phyloP scores from a whole-genome alignment of 768 basidiomycete species.

The Rhizopogon rudus region DNA sequence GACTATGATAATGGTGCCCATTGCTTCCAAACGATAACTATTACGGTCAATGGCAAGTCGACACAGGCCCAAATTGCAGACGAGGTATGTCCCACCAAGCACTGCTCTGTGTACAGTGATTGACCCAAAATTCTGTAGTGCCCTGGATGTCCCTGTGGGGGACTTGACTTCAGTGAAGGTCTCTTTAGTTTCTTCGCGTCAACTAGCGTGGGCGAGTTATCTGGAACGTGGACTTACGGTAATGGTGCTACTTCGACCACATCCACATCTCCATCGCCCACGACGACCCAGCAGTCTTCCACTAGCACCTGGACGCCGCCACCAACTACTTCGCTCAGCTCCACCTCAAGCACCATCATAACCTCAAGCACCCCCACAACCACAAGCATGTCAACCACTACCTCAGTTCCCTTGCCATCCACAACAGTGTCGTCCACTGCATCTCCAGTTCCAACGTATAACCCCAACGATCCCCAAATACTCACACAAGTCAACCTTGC shows the following conservation, averaged over 20 bases:
- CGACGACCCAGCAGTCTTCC: slow-evolving; percentile 16
- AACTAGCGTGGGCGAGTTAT: slow-evolving; percentile 28
- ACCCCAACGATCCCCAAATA: slow-evolving; percentile 15
- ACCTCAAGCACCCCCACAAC: slow-evolving; percentile 12
- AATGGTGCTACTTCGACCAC: slow-evolving; percentile 12
- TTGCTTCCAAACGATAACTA: slow-evolving; percentile 42
- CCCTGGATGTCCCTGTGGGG: slow-evolving; percentile 30
- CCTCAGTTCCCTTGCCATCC: neutral
- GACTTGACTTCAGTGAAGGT: slow-evolving; percentile 41
- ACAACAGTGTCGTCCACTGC: slow-evolving; percentile 5
- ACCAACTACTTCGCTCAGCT: slow-evolving; percentile 4
- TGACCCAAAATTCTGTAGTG: slow-evolving; percentile 27
- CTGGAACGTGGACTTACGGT: slow-evolving; percentile 37
- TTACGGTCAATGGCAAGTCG: slow-evolving; percentile 33
- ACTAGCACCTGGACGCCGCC: slow-evolving; percentile 14
- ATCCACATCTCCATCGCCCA: slow-evolving; percentile 12
- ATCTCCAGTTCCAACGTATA: slow-evolving; percentile 11
- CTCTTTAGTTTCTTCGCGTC: slow-evolving; percentile 41
- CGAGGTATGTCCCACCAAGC: slow-evolving; percentile 23
- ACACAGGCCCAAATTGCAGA: slow-evolving; percentile 41
- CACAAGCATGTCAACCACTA: slow-evolving; percentile 7
- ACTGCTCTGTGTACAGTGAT: neutral
- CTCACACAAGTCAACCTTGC: slow-evolving; percentile 20
- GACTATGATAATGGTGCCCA: slow-evolving; percentile 35
- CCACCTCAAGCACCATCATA: neutral